Conservation (phyloP, 1,139 yeast species). For the Diutina siamensis region DNA sequence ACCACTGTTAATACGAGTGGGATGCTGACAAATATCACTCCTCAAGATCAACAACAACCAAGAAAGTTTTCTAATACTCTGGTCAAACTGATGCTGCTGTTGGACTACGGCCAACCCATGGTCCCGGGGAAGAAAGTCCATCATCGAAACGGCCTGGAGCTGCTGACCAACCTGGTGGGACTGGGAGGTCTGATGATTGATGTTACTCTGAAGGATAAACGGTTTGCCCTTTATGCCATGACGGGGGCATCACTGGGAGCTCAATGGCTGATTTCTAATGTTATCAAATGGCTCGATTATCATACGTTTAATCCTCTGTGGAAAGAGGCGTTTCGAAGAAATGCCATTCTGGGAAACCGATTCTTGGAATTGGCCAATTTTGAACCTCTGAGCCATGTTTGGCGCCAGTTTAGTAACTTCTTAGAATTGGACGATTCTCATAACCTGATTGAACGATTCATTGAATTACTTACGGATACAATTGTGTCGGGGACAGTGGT, state of each 20-base stretch:
- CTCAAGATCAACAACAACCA: background rate
- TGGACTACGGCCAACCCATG: background rate
- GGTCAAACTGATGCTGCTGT: slow-evolving; percentile 3
- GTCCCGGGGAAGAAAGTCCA: slow-evolving; percentile 12
- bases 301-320: slow-evolving; percentile 65
- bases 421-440: slow-evolving; percentile 28
- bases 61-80: background rate
- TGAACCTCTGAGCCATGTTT: slow-evolving; percentile 39
- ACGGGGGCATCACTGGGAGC: slow-evolving; percentile 13
- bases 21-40: background rate
- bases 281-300: slow-evolving; percentile 52
- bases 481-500: background rate
- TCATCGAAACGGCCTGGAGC: slow-evolving; percentile 26
- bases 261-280: slow-evolving; percentile 59
- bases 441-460: slow-evolving; percentile 46
- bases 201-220: slow-evolving; percentile 22
- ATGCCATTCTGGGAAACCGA: slow-evolving; percentile 49
- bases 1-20: background rate
- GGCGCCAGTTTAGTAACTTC: slow-evolving; percentile 34
- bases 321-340: slow-evolving; percentile 49
- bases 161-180: slow-evolving; percentile 17
- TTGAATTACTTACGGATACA: slow-evolving; percentile 16
- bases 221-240: slow-evolving; percentile 37
- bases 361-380: slow-evolving; percentile 63
- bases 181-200: slow-evolving; percentile 18